phyloP scores from a whole-genome alignment of 2,329 filamentous ascomycete genomes.

The Phyllosticta citriasiana region DNA sequence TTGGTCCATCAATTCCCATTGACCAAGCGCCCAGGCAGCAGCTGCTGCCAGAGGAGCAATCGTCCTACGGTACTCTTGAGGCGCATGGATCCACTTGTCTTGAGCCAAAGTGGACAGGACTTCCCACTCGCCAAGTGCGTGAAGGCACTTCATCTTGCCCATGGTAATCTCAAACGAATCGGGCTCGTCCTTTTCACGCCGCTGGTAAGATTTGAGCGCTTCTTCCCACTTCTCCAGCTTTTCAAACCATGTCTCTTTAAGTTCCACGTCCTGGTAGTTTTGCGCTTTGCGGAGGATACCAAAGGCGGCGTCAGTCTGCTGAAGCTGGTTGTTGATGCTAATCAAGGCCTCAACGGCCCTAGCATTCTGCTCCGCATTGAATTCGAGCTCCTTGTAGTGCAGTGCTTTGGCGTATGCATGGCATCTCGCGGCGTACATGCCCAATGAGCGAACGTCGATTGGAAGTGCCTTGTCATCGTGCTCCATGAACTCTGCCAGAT shows the following conservation, averaged over 20 bases:
- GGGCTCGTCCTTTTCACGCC: slow-evolving; percentile 64
- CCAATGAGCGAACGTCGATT: slow-evolving; percentile 90
- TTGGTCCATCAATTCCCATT: slow-evolving; percentile 98
- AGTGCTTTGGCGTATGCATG: slow-evolving; percentile 97
- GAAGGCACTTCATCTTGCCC: slow-evolving; percentile 98
- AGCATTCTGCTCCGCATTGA: slow-evolving; percentile 92
- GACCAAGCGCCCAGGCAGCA: slow-evolving; percentile 89
- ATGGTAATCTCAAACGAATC: slow-evolving; percentile 88
- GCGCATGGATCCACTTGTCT: slow-evolving; percentile 87
- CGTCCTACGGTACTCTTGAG: slow-evolving; percentile 73
- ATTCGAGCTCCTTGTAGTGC: slow-evolving; percentile 98
- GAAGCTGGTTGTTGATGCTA: slow-evolving; percentile 97
- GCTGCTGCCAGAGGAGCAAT: slow-evolving; percentile 92
- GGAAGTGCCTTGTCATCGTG: slow-evolving; percentile 97
- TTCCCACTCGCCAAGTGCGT: slow-evolving; percentile 97
- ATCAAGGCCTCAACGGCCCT: slow-evolving; percentile 94
- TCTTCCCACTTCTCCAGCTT: slow-evolving; percentile 98
- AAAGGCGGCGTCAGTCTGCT: slow-evolving; percentile 96
- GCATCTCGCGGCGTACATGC: slow-evolving; percentile 89
- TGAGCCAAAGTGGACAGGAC: slow-evolving; percentile 78
- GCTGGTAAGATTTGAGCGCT: slow-evolving; percentile 82
- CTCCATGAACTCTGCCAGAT: slow-evolving; percentile 98
- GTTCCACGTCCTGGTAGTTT: slow-evolving; percentile 86
- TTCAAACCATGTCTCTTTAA: slow-evolving; percentile 98
- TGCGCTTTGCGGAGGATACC: slow-evolving; percentile 95